Base-by-base conservation (phyloP, 75 land plant genomes). In the Gnetum montanum region DNA sequence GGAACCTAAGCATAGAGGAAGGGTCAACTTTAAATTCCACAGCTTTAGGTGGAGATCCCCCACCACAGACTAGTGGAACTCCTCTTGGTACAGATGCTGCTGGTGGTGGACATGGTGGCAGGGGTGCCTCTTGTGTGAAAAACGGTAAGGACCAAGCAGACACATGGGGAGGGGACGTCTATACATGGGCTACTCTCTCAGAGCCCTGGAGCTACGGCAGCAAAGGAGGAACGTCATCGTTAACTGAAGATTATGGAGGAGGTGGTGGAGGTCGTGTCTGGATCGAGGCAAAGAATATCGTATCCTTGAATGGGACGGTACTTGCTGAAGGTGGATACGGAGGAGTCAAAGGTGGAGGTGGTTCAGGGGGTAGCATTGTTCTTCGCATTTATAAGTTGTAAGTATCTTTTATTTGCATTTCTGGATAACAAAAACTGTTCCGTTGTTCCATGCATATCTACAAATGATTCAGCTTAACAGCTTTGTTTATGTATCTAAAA, bases 91-190 rank as follows among this genome's bases (percentile, higher is more conserved):
- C 64, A 6, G 81, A 79, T 55, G 98, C 89, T 13, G 98, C 82
- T 6, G 98, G 98, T 0, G 98, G 94, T 0, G 97, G 97, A 11
- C 79, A 93, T 57, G 98, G 98, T 0, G 98, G 98, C 1, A 65
- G 98, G 27, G 98, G 98, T 1, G 98, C 98, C 3, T 78, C 73
- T 44, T 93, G 98, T 46, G 43, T 74, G 34, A 61, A 41, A 46
- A 83, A 74, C 19, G 63, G 28, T 27, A 76, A 81, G 74, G 70
- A 69, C 13, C 94, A 77, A 40, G 83, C 81, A 54, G 98, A 93
- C 50, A 66, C 71, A 4, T 93, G 98, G 98, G 98, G 98, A 34
- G 98, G 98, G 49, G 98, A 93, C 54, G 72, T 87, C 6, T 93
- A 93, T 49, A 54, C 79, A 2, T 93, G 98, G 98, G 60, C 86